phyloP scores from a whole-genome alignment of 441 rosid genomes.

The Monsonia emarginata region DNA sequence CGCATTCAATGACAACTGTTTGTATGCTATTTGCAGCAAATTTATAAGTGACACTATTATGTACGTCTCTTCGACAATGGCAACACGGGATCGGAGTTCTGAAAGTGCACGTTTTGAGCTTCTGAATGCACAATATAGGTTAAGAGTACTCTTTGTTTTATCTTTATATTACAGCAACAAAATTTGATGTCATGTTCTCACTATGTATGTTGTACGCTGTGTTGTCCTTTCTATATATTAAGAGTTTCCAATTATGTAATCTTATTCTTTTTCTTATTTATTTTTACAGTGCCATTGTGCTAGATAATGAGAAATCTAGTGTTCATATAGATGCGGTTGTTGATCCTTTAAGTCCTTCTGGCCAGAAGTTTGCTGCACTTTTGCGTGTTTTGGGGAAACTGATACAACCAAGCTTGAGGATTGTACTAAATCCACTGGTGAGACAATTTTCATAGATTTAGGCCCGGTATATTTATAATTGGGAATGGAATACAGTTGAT shows the following conservation, averaged over 20 bases:
- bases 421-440: constrained; percentile 92
- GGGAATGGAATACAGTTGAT: not conserved
- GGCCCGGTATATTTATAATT: not conserved
- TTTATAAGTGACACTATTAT: constrained; percentile 76
- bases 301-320: constrained; percentile 60
- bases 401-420: constrained; percentile 85
- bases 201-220: not conserved
- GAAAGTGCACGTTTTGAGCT: constrained; percentile 93
- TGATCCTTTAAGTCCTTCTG: constrained; percentile 85
- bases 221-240: not conserved
- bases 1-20: constrained; percentile 19
- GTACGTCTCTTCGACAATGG: constrained; percentile 83
- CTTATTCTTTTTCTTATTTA: constrained; percentile 8
- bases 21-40: constrained; percentile 51
- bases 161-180: not conserved
- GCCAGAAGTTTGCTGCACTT: constrained; percentile 85
- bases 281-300: constrained; percentile 63
- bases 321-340: constrained; percentile 89
- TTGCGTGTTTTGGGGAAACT: constrained; percentile 67
- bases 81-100: constrained; percentile 75
- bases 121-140: constrained; percentile 74
- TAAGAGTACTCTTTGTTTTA: constrained; percentile 8
- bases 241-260: not conserved
- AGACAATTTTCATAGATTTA: constrained; percentile 18
- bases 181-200: not conserved